Evolutionary conservation across 2,329 filamentous ascomycete genomes (phyloP).

Genomic region (Talaromyces amestolkiae): DNA sequence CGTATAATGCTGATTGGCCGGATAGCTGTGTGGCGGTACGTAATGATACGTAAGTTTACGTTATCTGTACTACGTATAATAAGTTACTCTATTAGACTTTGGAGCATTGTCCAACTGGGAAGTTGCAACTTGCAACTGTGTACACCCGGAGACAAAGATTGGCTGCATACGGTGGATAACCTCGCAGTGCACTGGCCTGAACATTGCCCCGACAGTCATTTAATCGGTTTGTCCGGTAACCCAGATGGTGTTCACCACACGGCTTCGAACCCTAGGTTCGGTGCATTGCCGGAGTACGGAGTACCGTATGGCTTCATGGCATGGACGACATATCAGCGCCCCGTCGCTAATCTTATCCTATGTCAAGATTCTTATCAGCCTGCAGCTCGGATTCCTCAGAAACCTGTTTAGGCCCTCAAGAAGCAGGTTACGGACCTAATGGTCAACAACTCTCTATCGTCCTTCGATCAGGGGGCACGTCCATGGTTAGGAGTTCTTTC

Average conservation of each 20-base stretch:
- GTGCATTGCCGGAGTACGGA: neutral
- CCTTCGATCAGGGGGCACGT: neutral
- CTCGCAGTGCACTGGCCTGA: neutral
- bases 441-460: neutral
- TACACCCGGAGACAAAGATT: neutral
- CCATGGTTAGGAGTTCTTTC: neutral
- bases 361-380: neutral
- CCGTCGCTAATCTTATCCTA: neutral
- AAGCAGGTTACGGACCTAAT: neutral
- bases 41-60: neutral
- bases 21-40: neutral
- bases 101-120: neutral
- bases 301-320: neutral
- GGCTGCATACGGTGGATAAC: neutral
- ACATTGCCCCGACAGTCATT: neutral
- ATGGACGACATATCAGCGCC: neutral
- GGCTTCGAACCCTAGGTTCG: neutral
- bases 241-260: neutral
- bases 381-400: neutral
- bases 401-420: neutral
- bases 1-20: neutral
- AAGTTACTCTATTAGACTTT: conserved; percentile 8
- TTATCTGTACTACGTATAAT: neutral
- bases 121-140: neutral
- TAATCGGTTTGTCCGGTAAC: neutral